Conservation (phyloP, 768 basidiomycete species). For the Auricularia cornea region DNA sequence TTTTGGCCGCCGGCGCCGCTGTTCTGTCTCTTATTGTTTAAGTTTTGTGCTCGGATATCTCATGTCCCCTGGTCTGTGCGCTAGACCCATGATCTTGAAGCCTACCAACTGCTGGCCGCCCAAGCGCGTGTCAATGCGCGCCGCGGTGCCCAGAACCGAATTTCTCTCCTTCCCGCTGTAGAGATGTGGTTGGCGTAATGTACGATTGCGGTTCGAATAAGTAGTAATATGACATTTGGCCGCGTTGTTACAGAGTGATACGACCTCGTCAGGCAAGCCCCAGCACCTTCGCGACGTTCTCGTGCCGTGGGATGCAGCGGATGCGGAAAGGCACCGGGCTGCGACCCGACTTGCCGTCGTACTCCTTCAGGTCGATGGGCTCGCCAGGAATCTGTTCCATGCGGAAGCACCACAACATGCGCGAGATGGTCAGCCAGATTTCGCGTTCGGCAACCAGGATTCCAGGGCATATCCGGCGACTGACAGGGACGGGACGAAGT, state of each 20-base stretch:
- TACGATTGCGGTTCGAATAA: background rate
- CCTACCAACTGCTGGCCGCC: background rate
- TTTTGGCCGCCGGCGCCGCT: background rate
- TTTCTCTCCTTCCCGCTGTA: background rate
- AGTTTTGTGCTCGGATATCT: too few relatives aligned
- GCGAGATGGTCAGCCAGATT: constrained; percentile 36
- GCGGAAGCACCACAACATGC: constrained; percentile 41
- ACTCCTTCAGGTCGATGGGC: constrained; percentile 38
- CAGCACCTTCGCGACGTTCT: constrained; percentile 1
- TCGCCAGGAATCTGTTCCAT: constrained; percentile 34
- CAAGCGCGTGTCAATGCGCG: background rate
- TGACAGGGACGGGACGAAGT: constrained; percentile 1
- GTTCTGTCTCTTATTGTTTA: background rate
- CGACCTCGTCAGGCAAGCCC: background rate
- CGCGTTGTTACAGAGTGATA: background rate
- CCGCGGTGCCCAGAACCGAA: background rate
- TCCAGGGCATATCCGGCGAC: constrained; percentile 34
- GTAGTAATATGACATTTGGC: background rate
- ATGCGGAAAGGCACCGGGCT: constrained; percentile 37
- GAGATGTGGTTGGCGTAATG: background rate
- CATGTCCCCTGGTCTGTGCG: background rate
- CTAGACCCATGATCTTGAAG: background rate
- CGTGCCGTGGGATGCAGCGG: background rate
- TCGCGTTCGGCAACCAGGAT: constrained; percentile 39
- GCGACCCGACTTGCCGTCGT: constrained; percentile 39